Evolutionary conservation across 345 rosid genomes (phyloP).

Genomic region (Ceriops zippeliana): DNA sequence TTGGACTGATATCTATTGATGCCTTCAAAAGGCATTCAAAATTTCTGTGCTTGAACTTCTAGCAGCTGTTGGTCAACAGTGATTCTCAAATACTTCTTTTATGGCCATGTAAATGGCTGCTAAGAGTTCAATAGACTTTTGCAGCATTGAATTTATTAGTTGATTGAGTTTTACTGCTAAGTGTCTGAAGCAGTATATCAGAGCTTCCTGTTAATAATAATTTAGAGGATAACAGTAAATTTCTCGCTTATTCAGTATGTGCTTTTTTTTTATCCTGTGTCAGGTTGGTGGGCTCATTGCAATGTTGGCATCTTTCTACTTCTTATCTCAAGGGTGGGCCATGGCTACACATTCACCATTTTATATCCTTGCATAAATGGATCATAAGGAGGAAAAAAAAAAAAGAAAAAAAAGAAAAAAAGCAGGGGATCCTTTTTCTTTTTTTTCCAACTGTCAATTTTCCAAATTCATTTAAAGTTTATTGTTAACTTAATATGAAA

Average conservation of each 20-base stretch:
- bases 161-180: not conserved
- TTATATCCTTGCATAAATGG: constrained; percentile 56
- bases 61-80: too few species aligned
- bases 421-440: not conserved
- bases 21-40: too few species aligned
- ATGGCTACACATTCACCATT: constrained; percentile 76
- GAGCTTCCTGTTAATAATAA: not conserved
- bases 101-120: not conserved
- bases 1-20: not conserved
- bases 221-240: not conserved
- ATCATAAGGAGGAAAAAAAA: not conserved
- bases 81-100: not conserved
- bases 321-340: constrained; percentile 97
- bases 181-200: not conserved
- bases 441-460: constrained; percentile 10
- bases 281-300: constrained; percentile 94
- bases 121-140: not conserved
- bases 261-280: constrained; percentile 21
- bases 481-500: constrained; percentile 53
- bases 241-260: not conserved
- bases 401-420: too few species aligned
- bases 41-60: too few species aligned
- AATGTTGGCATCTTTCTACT: constrained; percentile 77
- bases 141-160: not conserved
- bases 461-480: constrained; percentile 1